Evolutionary conservation across 1,139 yeast genomes (phyloP).

Genomic region (Scheffersomyces illinoinensis): DNA sequence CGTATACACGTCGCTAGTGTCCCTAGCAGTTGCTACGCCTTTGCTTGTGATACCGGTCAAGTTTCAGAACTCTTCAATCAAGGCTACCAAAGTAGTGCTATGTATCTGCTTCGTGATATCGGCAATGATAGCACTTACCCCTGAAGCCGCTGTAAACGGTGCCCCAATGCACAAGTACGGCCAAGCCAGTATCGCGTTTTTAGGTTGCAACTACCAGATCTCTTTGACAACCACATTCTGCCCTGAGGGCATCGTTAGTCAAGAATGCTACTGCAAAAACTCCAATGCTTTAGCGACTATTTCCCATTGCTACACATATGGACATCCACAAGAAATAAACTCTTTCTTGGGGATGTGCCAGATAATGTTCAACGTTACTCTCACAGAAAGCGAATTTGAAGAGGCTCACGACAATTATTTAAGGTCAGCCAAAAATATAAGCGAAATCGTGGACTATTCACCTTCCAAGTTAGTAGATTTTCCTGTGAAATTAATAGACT

Average conservation of each 20-base stretch:
- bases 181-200: slow-evolving; percentile 28
- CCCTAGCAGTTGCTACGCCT: not conserved
- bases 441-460: slow-evolving; percentile 20
- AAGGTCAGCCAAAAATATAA: slow-evolving; percentile 25
- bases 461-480: slow-evolving; percentile 17
- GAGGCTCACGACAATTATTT: slow-evolving; percentile 43
- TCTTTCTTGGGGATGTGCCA: slow-evolving; percentile 30
- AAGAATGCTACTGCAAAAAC: slow-evolving; percentile 30
- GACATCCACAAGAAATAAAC: slow-evolving; percentile 23
- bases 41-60: not conserved
- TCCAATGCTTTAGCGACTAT: slow-evolving; percentile 41
- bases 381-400: slow-evolving; percentile 31
- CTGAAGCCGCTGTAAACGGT: slow-evolving; percentile 30
- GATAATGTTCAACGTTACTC: slow-evolving; percentile 20
- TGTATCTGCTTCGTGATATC: slow-evolving; percentile 20
- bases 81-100: slow-evolving; percentile 4
- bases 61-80: not conserved
- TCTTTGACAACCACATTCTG: slow-evolving; percentile 26
- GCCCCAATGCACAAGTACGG: slow-evolving; percentile 39
- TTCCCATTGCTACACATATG: slow-evolving; percentile 35
- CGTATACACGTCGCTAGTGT: not conserved
- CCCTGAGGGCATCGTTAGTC: slow-evolving; percentile 4
- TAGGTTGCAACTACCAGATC: slow-evolving; percentile 33
- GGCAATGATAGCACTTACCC: slow-evolving; percentile 27
- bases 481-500: slow-evolving; percentile 30